Conservation (phyloP, 768 basidiomycete species). For the Rhizopogon salebrosus region DNA sequence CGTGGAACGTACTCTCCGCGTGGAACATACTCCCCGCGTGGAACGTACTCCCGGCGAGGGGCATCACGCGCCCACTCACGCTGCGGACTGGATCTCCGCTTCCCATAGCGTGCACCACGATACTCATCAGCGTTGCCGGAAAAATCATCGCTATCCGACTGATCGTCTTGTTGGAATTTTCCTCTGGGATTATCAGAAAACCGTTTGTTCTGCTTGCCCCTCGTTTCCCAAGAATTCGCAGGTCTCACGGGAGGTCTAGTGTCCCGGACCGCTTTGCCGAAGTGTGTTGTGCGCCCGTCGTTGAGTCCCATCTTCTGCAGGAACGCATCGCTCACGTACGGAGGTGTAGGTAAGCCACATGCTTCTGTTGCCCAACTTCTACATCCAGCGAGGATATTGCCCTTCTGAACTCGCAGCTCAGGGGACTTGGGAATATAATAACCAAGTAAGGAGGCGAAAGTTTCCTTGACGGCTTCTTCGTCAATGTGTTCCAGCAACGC, state of each 20-base stretch:
- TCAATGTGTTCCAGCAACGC: slow-evolving; percentile 36
- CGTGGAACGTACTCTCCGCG: background rate
- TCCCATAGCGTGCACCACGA: slow-evolving; percentile 2
- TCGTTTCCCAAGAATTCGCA: background rate
- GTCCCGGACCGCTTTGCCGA: slow-evolving; percentile 5
- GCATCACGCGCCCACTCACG: background rate
- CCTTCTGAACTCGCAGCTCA: slow-evolving; percentile 41
- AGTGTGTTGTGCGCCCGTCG: slow-evolving; percentile 22
- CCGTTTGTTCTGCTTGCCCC: background rate
- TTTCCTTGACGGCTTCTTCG: slow-evolving; percentile 47
- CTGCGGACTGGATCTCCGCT: background rate
- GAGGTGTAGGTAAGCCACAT: slow-evolving; percentile 45
- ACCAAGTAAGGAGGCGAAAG: slow-evolving; percentile 65
- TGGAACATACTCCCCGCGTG: background rate
- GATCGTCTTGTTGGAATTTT: background rate
- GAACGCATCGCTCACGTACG: slow-evolving; percentile 47
- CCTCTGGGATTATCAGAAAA: background rate
- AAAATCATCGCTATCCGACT: background rate
- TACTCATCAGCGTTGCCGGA: background rate
- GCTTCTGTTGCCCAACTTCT: slow-evolving; percentile 58
- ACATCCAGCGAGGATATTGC: slow-evolving; percentile 48
- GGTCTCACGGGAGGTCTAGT: background rate
- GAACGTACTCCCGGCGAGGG: background rate
- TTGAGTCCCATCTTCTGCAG: slow-evolving; percentile 36
- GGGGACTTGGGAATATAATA: slow-evolving; percentile 56